Percentiles rank a stretch among this genome's conserved stretches.
Evolutionary conservation across 257 asterid species (phyloP).

Genomic region (Lantana camara): DNA sequence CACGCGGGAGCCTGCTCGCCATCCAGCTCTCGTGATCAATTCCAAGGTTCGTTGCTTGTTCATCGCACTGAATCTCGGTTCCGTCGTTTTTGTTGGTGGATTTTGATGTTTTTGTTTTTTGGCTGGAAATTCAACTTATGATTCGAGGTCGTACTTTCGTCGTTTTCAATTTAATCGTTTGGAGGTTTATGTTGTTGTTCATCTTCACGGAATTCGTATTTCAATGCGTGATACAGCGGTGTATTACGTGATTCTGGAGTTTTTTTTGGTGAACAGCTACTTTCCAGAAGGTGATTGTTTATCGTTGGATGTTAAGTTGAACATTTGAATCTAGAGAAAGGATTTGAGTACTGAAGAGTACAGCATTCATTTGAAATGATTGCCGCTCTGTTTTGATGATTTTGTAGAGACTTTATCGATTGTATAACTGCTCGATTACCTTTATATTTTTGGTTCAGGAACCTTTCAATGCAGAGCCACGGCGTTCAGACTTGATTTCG

Average conservation of each 20-base stretch:
- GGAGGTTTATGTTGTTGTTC: too few species aligned
- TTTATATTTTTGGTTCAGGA: slow-evolving; percentile 48
- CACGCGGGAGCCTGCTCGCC: slow-evolving; percentile 78
- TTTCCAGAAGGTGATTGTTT: too few species aligned
- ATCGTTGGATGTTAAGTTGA: too few species aligned
- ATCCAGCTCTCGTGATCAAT: slow-evolving; percentile 70
- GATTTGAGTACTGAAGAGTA: too few species aligned
- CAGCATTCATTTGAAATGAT: too few species aligned
- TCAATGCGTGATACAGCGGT: background rate
- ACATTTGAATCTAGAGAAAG: too few species aligned
- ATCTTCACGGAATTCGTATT: background rate
- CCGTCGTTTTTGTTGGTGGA: background rate
- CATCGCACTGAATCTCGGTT: background rate
- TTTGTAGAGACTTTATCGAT: too few species aligned
- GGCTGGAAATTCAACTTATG: background rate
- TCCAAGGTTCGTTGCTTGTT: slow-evolving; percentile 53
- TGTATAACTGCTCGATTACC: too few species aligned
- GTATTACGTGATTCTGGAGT: background rate
- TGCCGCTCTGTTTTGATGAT: too few species aligned
- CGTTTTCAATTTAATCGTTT: background rate
- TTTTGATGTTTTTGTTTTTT: background rate
- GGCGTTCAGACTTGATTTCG: slow-evolving; percentile 62
- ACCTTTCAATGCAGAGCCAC: slow-evolving; percentile 97
- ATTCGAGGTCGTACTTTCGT: background rate
- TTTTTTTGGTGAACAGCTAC: background rate